Base-by-base conservation (phyloP, 164 flowering plant species). In the Brasenia schreberi region DNA sequence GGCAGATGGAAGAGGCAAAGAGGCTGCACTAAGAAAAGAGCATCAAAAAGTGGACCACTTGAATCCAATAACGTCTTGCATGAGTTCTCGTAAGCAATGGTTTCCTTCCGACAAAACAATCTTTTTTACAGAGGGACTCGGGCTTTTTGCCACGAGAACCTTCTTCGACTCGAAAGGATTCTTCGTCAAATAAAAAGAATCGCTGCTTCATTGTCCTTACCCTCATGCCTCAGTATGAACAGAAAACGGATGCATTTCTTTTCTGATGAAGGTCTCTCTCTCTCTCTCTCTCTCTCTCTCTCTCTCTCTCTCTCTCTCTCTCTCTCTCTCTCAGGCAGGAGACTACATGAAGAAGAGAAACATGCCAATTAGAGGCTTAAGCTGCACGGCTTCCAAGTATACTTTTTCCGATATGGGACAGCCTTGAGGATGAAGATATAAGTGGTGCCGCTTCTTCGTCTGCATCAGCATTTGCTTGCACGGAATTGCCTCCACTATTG, bases 391-490 rank as follows among this genome's bases (percentile, higher is more conserved):
- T 76, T 74, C 84, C 68, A 49, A 81, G 77, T 78, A 81, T 88
- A 39, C 82, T 78, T 43, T 87, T 87, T 9, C 96, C 98, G 18
- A 87, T 83, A 71, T 85, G 90, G 44, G 92, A 87, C 62, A 93
- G 70, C 76, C 90, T 82, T 19, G 93, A 76, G 5, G 72, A 33
- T 14, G 90, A 78, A 64, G 85, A 68, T 59, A 90, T 75, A 19
- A 92, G 72, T 42, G 92, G 97, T 10, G 90, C 80, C 39, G 39
- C 16, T 76, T 86, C 98, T 79, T 87, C 98, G 67, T 87, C 97
- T 11, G 78, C 76, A 64, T 63, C 69, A 6, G 67, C 33, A 68
- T 81, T 88, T 10, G 80, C 68, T 72, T 66, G 72, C 39, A 77
- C 74, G 19, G 76, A 78, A 69, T 59, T 61, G 61, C 67, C 75